Evolutionary conservation across 2,329 filamentous ascomycete species (phyloP).

Genomic region (Fusarium brachygibbosum): DNA sequence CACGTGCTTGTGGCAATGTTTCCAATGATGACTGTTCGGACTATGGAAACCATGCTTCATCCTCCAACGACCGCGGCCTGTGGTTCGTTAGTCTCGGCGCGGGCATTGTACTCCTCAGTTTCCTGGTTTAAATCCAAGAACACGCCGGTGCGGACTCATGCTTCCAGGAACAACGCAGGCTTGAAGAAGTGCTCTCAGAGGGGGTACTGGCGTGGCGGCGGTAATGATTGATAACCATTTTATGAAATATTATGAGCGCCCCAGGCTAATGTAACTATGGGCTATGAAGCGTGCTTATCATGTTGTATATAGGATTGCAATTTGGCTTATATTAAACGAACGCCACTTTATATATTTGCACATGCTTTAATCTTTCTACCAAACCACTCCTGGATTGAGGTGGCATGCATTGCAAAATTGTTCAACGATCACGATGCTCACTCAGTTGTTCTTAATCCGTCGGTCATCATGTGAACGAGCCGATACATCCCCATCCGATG

Average conservation of each 20-base stretch:
- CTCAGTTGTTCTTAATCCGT: background rate
- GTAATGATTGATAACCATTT: background rate
- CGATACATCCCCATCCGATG: background rate
- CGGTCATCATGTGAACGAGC: background rate
- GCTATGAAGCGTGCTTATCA: slow-evolving; percentile 27
- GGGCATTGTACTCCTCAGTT: slow-evolving; percentile 28
- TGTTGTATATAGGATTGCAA: slow-evolving; percentile 21
- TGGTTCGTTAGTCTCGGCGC: slow-evolving; percentile 31
- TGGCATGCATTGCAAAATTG: background rate
- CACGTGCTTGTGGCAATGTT: slow-evolving; percentile 63
- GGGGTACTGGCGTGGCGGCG: background rate
- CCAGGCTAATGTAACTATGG: slow-evolving; percentile 1
- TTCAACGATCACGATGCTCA: background rate
- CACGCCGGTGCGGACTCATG: background rate
- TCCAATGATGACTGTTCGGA: slow-evolving; percentile 57
- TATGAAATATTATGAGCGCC: slow-evolving; percentile 27
- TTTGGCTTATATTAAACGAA: slow-evolving; percentile 3
- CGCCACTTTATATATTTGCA: slow-evolving; percentile 4
- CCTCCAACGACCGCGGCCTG: slow-evolving; percentile 16
- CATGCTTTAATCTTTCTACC: background rate
- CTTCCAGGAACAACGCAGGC: background rate
- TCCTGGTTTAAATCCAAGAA: slow-evolving; percentile 18
- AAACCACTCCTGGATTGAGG: background rate
- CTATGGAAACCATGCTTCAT: slow-evolving; percentile 39
- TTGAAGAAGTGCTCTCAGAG: background rate